Conservation (phyloP, 768 basidiomycete genomes). For the Cantharellus anzutake region DNA sequence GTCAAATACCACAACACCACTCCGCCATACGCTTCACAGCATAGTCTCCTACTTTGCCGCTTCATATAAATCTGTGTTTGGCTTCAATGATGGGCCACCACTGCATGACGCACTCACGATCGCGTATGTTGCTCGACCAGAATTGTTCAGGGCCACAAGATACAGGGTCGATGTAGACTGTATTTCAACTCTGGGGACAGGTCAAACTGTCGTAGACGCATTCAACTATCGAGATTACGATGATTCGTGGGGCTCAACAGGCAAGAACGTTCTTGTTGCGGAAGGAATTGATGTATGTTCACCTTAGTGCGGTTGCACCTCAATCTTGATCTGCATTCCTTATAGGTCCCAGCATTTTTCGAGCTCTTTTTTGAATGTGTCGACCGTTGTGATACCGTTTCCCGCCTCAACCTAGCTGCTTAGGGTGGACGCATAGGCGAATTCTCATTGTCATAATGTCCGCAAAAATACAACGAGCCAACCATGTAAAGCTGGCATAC, state of each 20-base stretch:
- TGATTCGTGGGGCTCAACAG: conserved; percentile 47
- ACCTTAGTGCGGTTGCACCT: background rate
- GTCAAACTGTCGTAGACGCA: conserved; percentile 67
- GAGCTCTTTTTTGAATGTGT: conserved; percentile 6
- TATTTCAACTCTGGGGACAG: conserved; percentile 39
- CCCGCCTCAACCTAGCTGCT: conserved; percentile 4
- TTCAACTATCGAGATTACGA: conserved; percentile 39
- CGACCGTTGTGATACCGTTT: conserved; percentile 8
- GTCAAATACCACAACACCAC: background rate
- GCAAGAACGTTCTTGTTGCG: conserved; percentile 61
- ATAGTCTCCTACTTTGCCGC: conserved; percentile 57
- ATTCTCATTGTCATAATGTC: too few relatives aligned
- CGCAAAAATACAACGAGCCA: too few relatives aligned
- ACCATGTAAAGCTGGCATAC: too few relatives aligned
- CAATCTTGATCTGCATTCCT: background rate
- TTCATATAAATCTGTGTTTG: conserved; percentile 52
- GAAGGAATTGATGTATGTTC: conserved; percentile 43
- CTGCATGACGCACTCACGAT: conserved; percentile 75
- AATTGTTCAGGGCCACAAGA: conserved; percentile 40
- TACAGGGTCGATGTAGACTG: conserved; percentile 73
- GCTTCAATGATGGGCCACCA: conserved; percentile 73
- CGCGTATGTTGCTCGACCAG: conserved; percentile 51
- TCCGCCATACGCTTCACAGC: conserved; percentile 17
- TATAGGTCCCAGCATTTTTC: conserved; percentile 11
- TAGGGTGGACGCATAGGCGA: background rate